These are phyloP conservation scores for Stygiomarasmius scandens DNA, from an alignment of 1,284 basidiomycete species.

Conservation along the genomic window DNA sequence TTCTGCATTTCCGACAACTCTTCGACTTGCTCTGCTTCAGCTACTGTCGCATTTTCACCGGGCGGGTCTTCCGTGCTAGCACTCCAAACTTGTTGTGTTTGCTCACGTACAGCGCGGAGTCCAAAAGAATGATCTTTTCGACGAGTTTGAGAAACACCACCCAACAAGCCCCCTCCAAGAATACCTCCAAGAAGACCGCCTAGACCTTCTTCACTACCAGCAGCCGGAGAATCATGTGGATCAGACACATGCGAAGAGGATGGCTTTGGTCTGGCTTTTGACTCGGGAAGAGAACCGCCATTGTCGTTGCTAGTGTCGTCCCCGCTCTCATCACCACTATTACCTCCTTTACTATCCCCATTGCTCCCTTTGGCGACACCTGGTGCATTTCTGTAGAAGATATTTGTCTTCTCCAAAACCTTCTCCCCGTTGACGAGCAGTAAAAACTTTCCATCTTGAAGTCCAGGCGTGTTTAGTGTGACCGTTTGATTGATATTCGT, in stretches of 20 bases:
- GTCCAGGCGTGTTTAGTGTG: slow-evolving; percentile 69
- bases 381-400: slow-evolving; percentile 67
- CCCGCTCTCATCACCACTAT: background rate
- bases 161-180: slow-evolving; percentile 4
- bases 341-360: background rate
- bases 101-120: background rate
- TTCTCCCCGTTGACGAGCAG: slow-evolving; percentile 56
- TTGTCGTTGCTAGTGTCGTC: background rate
- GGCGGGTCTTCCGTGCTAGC: background rate
- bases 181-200: slow-evolving; percentile 10
- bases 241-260: too few relatives aligned
- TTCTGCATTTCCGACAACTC: background rate
- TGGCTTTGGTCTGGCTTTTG: slow-evolving; percentile 9
- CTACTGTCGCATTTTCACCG: background rate
- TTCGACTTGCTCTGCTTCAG: background rate
- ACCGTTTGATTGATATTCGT: slow-evolving; percentile 67
- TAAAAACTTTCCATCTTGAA: slow-evolving; percentile 51
- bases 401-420: slow-evolving; percentile 55
- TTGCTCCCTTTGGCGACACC: too few relatives aligned
- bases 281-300: too few relatives aligned
- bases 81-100: background rate
- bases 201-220: background rate
- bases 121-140: background rate
- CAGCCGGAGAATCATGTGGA: background rate
- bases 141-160: slow-evolving; percentile 8